These are phyloP conservation scores for Euphrasia arctica DNA, from an alignment of 305 asterid genomes.

Conservation along the genomic window DNA sequence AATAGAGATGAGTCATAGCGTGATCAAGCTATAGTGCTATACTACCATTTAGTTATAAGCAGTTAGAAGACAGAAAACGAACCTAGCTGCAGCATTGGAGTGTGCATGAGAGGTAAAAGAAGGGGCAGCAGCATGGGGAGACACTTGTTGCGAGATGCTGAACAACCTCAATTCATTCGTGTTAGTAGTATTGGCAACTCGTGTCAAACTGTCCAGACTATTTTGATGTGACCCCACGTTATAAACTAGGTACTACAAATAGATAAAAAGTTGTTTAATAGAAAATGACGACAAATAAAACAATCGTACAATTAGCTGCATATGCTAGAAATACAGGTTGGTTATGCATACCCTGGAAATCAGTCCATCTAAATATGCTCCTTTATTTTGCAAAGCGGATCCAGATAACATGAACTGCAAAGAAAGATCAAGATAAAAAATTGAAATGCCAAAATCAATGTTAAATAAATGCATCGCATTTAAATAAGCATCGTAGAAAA, in stretches of 20 bases:
- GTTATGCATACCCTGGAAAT: constrained; percentile 58
- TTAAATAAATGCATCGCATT: constrained; percentile 17
- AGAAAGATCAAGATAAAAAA: constrained; percentile 24
- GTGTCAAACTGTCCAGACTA: constrained; percentile 40
- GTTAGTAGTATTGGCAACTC: constrained; percentile 36
- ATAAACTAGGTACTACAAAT: constrained; percentile 51
- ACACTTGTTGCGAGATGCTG: constrained; percentile 44
- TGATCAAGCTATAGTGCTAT: constrained; percentile 6
- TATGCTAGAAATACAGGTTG: constrained; percentile 20
- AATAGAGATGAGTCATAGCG: background rate
- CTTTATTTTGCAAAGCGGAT: constrained; percentile 58
- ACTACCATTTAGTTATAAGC: background rate
- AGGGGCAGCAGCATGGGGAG: constrained; percentile 39
- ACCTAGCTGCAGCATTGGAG: constrained; percentile 40
- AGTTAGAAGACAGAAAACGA: constrained; percentile 19
- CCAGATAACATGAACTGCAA: constrained; percentile 83
- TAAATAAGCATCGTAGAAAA: constrained; percentile 7
- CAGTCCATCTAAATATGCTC: constrained; percentile 70
- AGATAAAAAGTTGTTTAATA: constrained; percentile 23
- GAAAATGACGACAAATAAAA: constrained; percentile 17
- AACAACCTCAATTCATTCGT: constrained; percentile 39
- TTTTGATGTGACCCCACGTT: constrained; percentile 34
- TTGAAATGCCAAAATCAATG: constrained; percentile 17
- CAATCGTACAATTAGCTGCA: constrained; percentile 7
- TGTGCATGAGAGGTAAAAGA: constrained; percentile 33